Evolutionary conservation across 169 alveolate genomes (phyloP), one percentile per base, ranked within the genome.

Genomic region (Babesia bovis): DNA sequence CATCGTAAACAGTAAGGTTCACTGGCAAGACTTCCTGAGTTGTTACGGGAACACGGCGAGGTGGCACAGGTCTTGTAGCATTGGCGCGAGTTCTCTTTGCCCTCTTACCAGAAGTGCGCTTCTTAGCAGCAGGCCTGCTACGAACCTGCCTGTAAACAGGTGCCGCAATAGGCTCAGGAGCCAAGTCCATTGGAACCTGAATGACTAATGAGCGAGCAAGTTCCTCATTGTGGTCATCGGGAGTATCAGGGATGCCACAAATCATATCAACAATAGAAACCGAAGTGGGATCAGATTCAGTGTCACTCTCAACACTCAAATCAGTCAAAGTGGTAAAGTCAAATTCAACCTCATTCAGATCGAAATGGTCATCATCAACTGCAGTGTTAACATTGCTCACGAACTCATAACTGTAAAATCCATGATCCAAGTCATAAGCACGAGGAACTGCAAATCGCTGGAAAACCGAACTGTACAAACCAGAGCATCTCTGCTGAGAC

Each of bases 241-340:
- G 47, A 17, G 21, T 33, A 17, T 49, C 69, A 2, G 78, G 57
- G 17, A 53, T 49, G 30, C 73, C 87, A n/a, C 82, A 78, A 1
- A 56, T 69, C 75, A 78, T 41, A 28, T 78, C 87, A 10, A 78
- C 71, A 17, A 78, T 0, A 1, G 87, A 42, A 53, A 65, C 60
- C 2, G 52, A 25, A 0, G 74, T 32, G 36, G 28, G 17, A 17
- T 78, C 87, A n/a, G 28, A 6, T 25, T 47, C 19, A 3, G 13
- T 4, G 23, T 56, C 56, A 12, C 28, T 30, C 19, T 78, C 82
- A 6, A 52, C 51, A 28, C 17, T 10, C 35, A 4, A 12, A 0
- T 72, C 75, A 3, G 68, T 52, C 4, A 78, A 32, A 21, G 67
- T 78, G 21, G 61, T 35, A 44, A 78, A 78, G 49, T 78, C 87